These are phyloP conservation scores for Volvox reticuliferus DNA, from an alignment of 139 green algal species.

Conservation along the genomic window DNA sequence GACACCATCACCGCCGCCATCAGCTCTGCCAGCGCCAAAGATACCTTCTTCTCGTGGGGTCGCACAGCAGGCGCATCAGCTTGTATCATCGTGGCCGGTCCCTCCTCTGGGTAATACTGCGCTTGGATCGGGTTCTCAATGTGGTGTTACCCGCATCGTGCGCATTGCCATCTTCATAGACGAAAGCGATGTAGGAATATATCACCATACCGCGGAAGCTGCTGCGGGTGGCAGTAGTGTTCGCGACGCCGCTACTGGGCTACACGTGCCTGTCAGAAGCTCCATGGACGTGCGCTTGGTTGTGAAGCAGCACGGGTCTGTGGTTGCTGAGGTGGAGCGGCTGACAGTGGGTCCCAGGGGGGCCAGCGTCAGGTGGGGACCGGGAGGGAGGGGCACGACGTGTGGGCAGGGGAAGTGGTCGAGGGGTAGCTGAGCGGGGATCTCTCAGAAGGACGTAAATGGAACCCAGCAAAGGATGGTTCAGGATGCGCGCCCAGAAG, in stretches of 20 bases:
- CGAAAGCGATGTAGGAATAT: too few relatives aligned
- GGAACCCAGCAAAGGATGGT: too few relatives aligned
- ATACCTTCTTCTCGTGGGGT: too few relatives aligned
- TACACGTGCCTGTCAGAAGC: background rate
- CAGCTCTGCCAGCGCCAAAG: too few relatives aligned
- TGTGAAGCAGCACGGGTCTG: conserved; percentile 26
- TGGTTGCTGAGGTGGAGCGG: conserved; percentile 35
- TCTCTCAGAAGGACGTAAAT: too few relatives aligned
- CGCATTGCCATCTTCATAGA: conserved; percentile 1
- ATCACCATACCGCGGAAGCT: background rate
- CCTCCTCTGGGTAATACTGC: too few relatives aligned
- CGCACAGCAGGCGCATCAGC: background rate
- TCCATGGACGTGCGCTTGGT: conserved; percentile 18
- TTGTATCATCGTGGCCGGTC: background rate
- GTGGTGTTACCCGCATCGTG: background rate
- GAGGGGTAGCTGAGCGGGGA: too few relatives aligned
- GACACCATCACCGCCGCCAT: too few relatives aligned
- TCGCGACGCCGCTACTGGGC: background rate
- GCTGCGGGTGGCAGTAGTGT: background rate
- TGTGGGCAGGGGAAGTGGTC: too few relatives aligned
- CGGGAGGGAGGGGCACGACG: background rate
- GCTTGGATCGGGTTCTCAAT: too few relatives aligned
- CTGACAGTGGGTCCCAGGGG: conserved; percentile 15
- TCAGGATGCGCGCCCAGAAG: too few relatives aligned
- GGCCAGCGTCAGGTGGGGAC: conserved; percentile 28